phyloP scores from a whole-genome alignment of 345 rosid species.

The Pelargonium nanum region DNA sequence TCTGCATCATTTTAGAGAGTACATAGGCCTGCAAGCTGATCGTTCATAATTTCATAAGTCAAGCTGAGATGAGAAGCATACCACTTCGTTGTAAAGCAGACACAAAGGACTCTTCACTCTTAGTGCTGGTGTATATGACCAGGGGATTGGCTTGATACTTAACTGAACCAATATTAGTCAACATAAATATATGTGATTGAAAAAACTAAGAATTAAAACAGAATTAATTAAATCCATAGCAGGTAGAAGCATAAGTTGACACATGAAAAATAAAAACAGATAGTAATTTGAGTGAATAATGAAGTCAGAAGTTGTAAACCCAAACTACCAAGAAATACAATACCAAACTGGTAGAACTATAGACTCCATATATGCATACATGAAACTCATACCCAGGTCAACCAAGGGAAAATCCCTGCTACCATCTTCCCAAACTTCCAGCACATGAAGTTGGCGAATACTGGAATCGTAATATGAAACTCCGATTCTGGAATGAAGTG shows the following conservation, averaged over 20 bases:
- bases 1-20: conserved; percentile 38
- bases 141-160: conserved; percentile 82
- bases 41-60: conserved; percentile 6
- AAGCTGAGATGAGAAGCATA: conserved; percentile 21
- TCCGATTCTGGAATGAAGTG: conserved; percentile 47
- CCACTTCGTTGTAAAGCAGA: conserved; percentile 76
- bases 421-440: conserved; percentile 93
- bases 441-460: conserved; percentile 74
- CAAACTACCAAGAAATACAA: neutral
- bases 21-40: conserved; percentile 15
- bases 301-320: neutral
- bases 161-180: conserved; percentile 29
- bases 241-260: neutral
- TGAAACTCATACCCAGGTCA: conserved; percentile 51
- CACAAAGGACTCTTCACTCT: conserved; percentile 77
- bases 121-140: conserved; percentile 77
- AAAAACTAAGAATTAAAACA: neutral
- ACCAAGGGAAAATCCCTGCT: conserved; percentile 57
- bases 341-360: neutral
- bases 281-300: no score
- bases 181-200: neutral
- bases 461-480: conserved; percentile 78
- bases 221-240: conserved; percentile 3
- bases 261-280: neutral
- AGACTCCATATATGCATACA: conserved; percentile 8